These are phyloP conservation scores for Laguncularia racemosa DNA, from an alignment of 345 rosid species.

Conservation along the genomic window DNA sequence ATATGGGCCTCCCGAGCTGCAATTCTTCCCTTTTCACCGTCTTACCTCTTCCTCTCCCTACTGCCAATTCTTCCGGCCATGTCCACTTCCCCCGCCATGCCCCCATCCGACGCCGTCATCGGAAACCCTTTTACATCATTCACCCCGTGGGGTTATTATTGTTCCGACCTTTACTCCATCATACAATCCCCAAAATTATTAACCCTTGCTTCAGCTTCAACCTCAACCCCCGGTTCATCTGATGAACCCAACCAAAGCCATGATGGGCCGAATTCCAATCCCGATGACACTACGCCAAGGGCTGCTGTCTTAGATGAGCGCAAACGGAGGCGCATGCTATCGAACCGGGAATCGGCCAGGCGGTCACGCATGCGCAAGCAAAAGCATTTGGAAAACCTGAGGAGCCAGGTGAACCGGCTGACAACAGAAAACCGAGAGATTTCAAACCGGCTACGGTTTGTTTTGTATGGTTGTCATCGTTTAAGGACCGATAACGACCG, in stretches of 20 bases:
- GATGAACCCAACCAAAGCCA: constrained; percentile 25
- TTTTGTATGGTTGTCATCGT: constrained; percentile 31
- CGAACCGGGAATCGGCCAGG: constrained; percentile 92
- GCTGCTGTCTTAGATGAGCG: constrained; percentile 37
- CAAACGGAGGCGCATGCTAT: constrained; percentile 67
- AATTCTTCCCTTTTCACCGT: constrained; percentile 79
- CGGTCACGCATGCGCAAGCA: constrained; percentile 86
- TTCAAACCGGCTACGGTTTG: constrained; percentile 39
- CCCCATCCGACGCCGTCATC: constrained; percentile 21
- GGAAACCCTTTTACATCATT: constrained; percentile 32
- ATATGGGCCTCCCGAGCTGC: constrained; percentile 47
- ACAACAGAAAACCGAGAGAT: constrained; percentile 58
- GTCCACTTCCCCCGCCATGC: too few species aligned
- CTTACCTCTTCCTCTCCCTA: constrained; percentile 25
- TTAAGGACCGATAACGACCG: constrained; percentile 40
- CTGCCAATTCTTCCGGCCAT: too few species aligned
- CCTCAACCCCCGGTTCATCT: constrained; percentile 11
- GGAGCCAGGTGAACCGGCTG: constrained; percentile 62
- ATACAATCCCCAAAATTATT: constrained; percentile 35
- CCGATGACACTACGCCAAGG: too few species aligned
- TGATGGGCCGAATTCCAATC: too few species aligned
- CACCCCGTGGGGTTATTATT: constrained; percentile 47
- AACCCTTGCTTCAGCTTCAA: constrained; percentile 24
- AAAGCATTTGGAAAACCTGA: constrained; percentile 65
- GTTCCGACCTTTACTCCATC: constrained; percentile 8